These are phyloP conservation scores for Albatrellus sp. DNA, from an alignment of 1,284 basidiomycete species.

Conservation along the genomic window DNA sequence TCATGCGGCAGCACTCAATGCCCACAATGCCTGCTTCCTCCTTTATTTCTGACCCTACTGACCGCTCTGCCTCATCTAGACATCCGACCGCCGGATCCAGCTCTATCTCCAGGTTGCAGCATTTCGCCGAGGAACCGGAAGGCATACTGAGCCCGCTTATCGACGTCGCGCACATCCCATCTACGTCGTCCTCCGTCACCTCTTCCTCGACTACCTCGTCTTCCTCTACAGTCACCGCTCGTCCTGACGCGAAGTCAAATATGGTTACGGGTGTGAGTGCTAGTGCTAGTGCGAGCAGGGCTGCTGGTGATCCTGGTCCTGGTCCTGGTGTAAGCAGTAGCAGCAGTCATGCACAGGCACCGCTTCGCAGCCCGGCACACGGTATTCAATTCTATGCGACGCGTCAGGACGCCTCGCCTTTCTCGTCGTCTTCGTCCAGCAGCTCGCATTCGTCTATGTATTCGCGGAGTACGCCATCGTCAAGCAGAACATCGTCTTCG, in stretches of 20 bases:
- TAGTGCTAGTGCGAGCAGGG: no score
- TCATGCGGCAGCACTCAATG: slow-evolving; percentile 8
- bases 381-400: no score
- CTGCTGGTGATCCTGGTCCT: no score
- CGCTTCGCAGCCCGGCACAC: no score
- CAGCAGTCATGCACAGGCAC: no score
- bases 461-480: slow-evolving; percentile 2
- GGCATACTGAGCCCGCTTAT: slow-evolving; percentile 42
- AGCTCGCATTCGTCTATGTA: background rate
- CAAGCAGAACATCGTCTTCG: background rate
- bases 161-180: slow-evolving; percentile 19
- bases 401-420: background rate
- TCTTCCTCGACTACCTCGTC: slow-evolving; percentile 10
- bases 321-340: no score
- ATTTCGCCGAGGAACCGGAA: slow-evolving; percentile 41
- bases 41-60: background rate
- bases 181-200: slow-evolving; percentile 8
- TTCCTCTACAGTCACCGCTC: slow-evolving; percentile 5
- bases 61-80: background rate
- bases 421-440: background rate
- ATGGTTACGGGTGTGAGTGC: background rate
- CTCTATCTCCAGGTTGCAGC: slow-evolving; percentile 18
- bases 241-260: background rate
- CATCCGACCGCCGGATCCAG: slow-evolving; percentile 1
- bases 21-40: background rate